Evolutionary conservation across 2,329 filamentous ascomycete species (phyloP), one percentile per base, ranked within the genome.

Genomic region (Sclerotinia glacialis): DNA sequence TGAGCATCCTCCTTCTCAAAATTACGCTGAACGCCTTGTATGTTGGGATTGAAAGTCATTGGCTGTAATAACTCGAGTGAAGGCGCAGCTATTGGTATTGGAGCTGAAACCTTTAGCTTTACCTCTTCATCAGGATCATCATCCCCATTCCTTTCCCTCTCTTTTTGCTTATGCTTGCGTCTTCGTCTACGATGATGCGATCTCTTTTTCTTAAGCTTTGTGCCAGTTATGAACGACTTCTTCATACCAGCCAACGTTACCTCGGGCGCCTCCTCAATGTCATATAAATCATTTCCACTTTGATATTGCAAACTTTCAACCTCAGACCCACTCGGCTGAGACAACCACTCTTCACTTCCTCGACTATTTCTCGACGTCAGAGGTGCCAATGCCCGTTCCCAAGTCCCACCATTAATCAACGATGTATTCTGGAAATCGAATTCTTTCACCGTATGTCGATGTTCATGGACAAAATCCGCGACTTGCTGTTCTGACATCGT

Each of bases 341-440:
- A 74, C 37, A 71, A 56, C 75, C 75, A 77, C 46, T 79, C 69
- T 73, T 78, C 69, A 80, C 76, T 74, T 73, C 62, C 77, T 26
- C 46, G 37, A 75, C 76, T 76, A 59, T 74, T 81, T 74, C 74
- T 71, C 34, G 47, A 58, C 31, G 84, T 86, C 66, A 96, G 79
- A 1, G 90, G 89, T 49, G 87, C 85, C n/a, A 96, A 83, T 0
- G 91, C 92, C 40, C 93, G 89, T 67, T 95, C 89, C 92, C 92
- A 96, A 67, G 82, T 89, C 37, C 90, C 92, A 44, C 81, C 81
- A 68, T 85, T 83, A 61, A 86, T 83, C 53, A 96, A 83, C 40
- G 84, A 81, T 23, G 93, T 87, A 69, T 91, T 88, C 75, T 93
- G 88, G 76, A 96, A 92, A 76, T 92, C 88, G 74, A 94, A 92